Evolutionary conservation across 2,329 filamentous ascomycete genomes (phyloP).

Genomic region (Venturia asperata): DNA sequence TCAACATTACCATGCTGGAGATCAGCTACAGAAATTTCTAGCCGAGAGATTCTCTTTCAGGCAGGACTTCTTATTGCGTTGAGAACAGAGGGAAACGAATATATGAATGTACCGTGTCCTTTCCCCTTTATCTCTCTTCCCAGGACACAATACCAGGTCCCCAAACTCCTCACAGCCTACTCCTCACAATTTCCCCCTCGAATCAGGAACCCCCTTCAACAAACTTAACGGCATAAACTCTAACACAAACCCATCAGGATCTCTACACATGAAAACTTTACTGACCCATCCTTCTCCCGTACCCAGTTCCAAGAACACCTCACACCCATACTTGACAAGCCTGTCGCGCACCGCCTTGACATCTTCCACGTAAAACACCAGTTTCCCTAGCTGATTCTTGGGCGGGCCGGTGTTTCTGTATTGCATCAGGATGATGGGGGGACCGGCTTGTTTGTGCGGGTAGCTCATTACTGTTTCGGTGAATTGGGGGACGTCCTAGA

Average conservation of each 20-base stretch:
- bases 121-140: no score
- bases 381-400: slow-evolving; percentile 11
- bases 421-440: slow-evolving; percentile 4
- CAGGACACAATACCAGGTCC: no score
- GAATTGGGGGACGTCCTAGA: slow-evolving; percentile 1
- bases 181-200: background rate
- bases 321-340: background rate
- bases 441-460: slow-evolving; percentile 10
- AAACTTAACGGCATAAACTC: slow-evolving; percentile 15
- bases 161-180: no score
- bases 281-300: slow-evolving; percentile 12
- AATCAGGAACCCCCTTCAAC: slow-evolving; percentile 1
- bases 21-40: no score
- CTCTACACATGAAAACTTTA: slow-evolving; percentile 5
- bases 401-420: slow-evolving; percentile 9
- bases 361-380: slow-evolving; percentile 11
- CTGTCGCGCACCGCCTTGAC: slow-evolving; percentile 11
- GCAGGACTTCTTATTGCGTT: no score
- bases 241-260: slow-evolving; percentile 1
- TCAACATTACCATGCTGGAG: no score
- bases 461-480: slow-evolving; percentile 11
- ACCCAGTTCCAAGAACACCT: background rate
- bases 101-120: no score
- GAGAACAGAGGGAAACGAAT: no score
- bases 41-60: no score